Base-by-base conservation (phyloP, 305 asterid species). In the Fraxinus albicans region DNA sequence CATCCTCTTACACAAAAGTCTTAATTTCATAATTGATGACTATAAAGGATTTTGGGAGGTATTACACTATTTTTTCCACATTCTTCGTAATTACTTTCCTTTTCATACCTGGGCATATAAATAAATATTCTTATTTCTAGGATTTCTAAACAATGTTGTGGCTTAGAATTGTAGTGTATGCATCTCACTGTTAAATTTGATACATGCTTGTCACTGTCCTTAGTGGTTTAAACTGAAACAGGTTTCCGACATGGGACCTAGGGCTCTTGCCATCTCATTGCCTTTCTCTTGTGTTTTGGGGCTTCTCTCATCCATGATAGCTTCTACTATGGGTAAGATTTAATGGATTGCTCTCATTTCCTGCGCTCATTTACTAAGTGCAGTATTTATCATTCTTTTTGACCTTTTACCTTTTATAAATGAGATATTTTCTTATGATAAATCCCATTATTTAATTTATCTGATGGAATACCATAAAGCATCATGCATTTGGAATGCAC, bases 271-370 rank as follows among this genome's bases (percentile, higher is more conserved):
- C 76, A 87, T 96, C 82, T 92, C 99, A 19, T 87, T 96, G 86
- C 99, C 99, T 73, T 94, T 96, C 84, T 91, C 99, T 35, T 92
- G 95, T 87, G 97, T 85, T 81, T 91, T 96, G 83, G 98, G 99
- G 78, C 91, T 96, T 84, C 86, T 96, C 81, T 96, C 99, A 80
- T 91, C 98, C 81, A 89, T 96, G 96, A 94, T 94, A 78, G 96
- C 99, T 38, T 93, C 99, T 82, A 93, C 98, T 0, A 94, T 93
- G 98, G 98, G 98, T 96, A 90, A 82, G 87, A 69, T 84, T 63
- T 85, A n/a, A 65, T 77, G 29, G 9, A 38, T 83, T 80, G 40
- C 76, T 47, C 53, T 77, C 55, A 15, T 82, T 72, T 78, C 81
- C 60, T 13, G 70, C 75, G 10, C 50, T 67, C 35, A 63, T 63